Percentiles rank a stretch among this genome's conserved stretches.
These are phyloP conservation scores for Terfezia boudieri DNA, from an alignment of 495 filamentous ascomycete genomes.

Conservation along the genomic window DNA sequence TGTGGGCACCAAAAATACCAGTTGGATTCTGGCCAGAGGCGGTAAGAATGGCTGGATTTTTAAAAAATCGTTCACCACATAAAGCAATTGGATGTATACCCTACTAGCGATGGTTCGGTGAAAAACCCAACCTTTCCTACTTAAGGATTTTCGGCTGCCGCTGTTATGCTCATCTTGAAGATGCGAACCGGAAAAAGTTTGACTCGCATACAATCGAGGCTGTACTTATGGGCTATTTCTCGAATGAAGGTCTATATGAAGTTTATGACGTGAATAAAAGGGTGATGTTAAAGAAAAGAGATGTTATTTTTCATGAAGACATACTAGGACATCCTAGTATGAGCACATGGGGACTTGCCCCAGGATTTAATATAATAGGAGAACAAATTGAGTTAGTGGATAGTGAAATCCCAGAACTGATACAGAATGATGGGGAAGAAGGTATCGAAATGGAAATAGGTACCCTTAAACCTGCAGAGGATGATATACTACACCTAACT, in stretches of 20 bases:
- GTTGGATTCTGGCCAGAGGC: constrained; percentile 2
- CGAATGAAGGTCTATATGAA: background rate
- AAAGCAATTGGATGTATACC: background rate
- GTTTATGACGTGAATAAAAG: background rate
- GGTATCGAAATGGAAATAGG: background rate
- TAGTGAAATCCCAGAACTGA: background rate
- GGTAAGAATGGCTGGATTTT: background rate
- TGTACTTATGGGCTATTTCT: background rate
- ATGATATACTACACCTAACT: background rate
- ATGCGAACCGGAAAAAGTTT: background rate
- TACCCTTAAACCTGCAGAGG: background rate
- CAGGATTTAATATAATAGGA: background rate
- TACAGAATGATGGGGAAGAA: background rate
- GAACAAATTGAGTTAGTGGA: background rate
- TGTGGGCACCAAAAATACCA: background rate
- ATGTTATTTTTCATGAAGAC: background rate
- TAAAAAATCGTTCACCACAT: constrained; percentile 1
- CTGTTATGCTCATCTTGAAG: constrained; percentile 1
- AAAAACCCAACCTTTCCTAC: background rate
- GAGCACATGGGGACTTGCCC: background rate
- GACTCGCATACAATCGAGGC: background rate
- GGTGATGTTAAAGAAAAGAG: background rate
- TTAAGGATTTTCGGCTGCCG: background rate
- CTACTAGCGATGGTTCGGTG: background rate
- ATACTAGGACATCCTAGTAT: background rate